Evolutionary conservation across 345 rosid species (phyloP), one percentile per base, ranked within the genome.

Genomic region (Trapa incisa): DNA sequence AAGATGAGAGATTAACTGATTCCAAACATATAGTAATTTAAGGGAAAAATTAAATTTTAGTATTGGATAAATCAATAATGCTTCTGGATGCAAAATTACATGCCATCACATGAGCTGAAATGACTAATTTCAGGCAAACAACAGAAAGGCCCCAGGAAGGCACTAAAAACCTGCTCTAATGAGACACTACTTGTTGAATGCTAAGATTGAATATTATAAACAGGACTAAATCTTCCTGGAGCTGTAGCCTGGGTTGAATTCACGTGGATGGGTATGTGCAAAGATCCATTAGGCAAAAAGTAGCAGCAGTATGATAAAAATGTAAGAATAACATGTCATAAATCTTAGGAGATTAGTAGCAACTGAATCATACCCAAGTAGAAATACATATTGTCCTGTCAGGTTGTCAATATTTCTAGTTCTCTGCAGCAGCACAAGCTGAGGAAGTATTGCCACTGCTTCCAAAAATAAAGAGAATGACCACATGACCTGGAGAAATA

Each of bases 401-500:
- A 87, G 77, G 79, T 86, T 90, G 70, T 87, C 94, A 35, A 87
- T 86, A 64, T 90, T 90, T 68, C 81, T 82, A 45, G 97, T 87
- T 78, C 94, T 84, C 69, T 87, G 94, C 42, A 87, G 73, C 80
- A 87, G 75, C 32, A 90, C 88, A 78, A 87, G 91, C 74, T 87
- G 96, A 75, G 94, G 94, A 69, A 90, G 80, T 74, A 90, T 87
- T 50, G 91, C 89, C 68, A 87, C 86, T 45, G 92, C 96, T 80
- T 87, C 96, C 76, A 90, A 74, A 75, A 67, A 90, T 65, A 87
- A 68, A 3, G 96, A 87, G 78, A 86, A 90, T 0, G 96, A 62
- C 94, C 96, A 87, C 78, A 84, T 73, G 5, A 87, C 84, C 96
- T 89, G 77, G 6, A 1, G 41, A 45, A 17, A 22, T 6, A 47